A percentile compares a stretch with the other conserved stretches of the same genome.
These are phyloP conservation scores for Kwoniella bestiolae DNA, from an alignment of 768 basidiomycete species.

Conservation along the genomic window DNA sequence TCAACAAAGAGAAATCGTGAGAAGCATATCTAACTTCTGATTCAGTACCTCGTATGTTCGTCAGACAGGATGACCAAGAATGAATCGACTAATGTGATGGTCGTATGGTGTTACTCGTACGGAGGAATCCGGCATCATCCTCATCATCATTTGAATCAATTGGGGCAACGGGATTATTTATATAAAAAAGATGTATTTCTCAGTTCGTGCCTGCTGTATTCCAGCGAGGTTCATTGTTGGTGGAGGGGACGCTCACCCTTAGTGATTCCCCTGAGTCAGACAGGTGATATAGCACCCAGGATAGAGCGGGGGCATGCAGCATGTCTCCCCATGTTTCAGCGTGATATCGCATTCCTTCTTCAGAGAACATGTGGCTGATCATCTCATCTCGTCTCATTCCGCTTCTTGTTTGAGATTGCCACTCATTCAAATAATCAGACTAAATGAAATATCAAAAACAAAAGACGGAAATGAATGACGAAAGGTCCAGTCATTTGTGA, in stretches of 20 bases:
- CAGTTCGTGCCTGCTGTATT: no score
- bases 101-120: no score
- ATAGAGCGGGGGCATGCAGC: not conserved
- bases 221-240: no score
- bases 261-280: no score
- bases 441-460: not conserved
- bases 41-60: not conserved
- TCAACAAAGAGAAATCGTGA: no score
- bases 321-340: no score
- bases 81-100: not conserved
- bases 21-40: not conserved
- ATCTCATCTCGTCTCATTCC: not conserved
- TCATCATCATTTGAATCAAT: no score
- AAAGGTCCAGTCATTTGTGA: no score
- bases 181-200: no score
- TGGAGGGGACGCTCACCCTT: no score
- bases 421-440: not conserved
- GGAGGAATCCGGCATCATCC: no score
- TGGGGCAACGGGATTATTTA: no score
- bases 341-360: not conserved
- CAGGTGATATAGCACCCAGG: not conserved
- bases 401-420: not conserved
- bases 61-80: not conserved
- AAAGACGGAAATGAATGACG: not conserved
- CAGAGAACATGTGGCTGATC: not conserved